A percentile compares a stretch with the other conserved stretches of the same genome.
These are phyloP conservation scores for Collariella sp. DNA, from an alignment of 495 filamentous ascomycete genomes.

Conservation along the genomic window DNA sequence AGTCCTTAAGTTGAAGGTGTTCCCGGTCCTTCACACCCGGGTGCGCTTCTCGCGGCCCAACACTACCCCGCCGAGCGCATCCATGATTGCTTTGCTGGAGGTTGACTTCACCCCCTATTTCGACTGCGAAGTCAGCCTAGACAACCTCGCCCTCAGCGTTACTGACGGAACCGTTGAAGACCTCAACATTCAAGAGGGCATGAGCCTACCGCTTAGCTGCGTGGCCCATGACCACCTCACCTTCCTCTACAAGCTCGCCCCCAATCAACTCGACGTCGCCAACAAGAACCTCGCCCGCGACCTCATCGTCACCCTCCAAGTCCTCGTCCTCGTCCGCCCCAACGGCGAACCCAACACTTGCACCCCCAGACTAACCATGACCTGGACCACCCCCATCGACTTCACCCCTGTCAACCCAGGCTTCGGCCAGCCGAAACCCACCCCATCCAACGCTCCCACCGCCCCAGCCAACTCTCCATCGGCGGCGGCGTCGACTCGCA, in stretches of 20 bases:
- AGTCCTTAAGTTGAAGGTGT: slow-evolving; percentile 60
- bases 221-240: slow-evolving; percentile 78
- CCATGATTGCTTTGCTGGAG: slow-evolving; percentile 73
- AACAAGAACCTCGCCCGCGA: slow-evolving; percentile 43
- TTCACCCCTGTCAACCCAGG: slow-evolving; percentile 61
- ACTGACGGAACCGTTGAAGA: slow-evolving; percentile 60
- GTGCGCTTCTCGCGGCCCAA: slow-evolving; percentile 71
- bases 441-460: slow-evolving; percentile 58
- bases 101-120: slow-evolving; percentile 81
- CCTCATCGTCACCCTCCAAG: slow-evolving; percentile 54
- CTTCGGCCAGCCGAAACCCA: slow-evolving; percentile 41
- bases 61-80: slow-evolving; percentile 52
- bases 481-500: slow-evolving; percentile 34
- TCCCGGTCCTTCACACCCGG: slow-evolving; percentile 74
- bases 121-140: slow-evolving; percentile 59
- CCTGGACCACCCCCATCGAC: slow-evolving; percentile 75
- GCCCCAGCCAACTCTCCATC: slow-evolving; percentile 53
- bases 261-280: slow-evolving; percentile 51
- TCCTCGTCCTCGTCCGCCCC: slow-evolving; percentile 51
- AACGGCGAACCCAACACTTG: slow-evolving; percentile 42
- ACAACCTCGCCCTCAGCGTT: slow-evolving; percentile 56
- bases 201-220: slow-evolving; percentile 57
- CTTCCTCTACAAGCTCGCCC: slow-evolving; percentile 69
- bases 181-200: slow-evolving; percentile 48
- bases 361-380: slow-evolving; percentile 64